Evolutionary conservation across 2,329 filamentous ascomycete species (phyloP).

Genomic region (Hymenoscyphus albidus): DNA sequence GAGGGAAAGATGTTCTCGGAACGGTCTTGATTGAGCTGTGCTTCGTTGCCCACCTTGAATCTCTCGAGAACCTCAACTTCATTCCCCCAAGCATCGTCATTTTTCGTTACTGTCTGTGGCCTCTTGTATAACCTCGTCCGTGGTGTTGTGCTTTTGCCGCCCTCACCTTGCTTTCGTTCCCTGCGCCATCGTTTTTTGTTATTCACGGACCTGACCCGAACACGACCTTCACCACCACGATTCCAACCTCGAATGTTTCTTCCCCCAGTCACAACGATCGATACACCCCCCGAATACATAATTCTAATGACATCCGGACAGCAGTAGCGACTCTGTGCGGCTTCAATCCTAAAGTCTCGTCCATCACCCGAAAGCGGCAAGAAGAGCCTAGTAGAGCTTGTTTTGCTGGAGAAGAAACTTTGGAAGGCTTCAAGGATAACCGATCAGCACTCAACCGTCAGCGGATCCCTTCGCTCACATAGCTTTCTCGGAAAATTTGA

Average conservation of each 20-base stretch:
- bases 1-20: not conserved
- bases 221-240: not conserved
- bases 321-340: slow-evolving; percentile 22
- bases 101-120: not conserved
- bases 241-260: slow-evolving; percentile 7
- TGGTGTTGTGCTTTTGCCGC: not conserved
- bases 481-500: slow-evolving; percentile 27
- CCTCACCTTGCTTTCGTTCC: slow-evolving; percentile 7
- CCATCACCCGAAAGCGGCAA: not conserved
- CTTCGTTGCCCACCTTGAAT: not conserved
- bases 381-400: not conserved
- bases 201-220: slow-evolving; percentile 2
- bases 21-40: not conserved
- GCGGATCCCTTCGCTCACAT: slow-evolving; percentile 15
- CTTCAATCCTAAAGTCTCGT: not conserved
- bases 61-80: not conserved
- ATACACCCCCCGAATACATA: slow-evolving; percentile 6
- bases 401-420: slow-evolving; percentile 1
- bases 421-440: slow-evolving; percentile 7
- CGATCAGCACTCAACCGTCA: not conserved
- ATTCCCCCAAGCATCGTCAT: not conserved
- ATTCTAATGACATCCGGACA: slow-evolving; percentile 23
- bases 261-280: slow-evolving; percentile 2
- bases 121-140: not conserved
- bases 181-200: slow-evolving; percentile 11